phyloP scores from a whole-genome alignment of 495 filamentous ascomycete genomes.

The Hapsidospora chrysogenum region DNA sequence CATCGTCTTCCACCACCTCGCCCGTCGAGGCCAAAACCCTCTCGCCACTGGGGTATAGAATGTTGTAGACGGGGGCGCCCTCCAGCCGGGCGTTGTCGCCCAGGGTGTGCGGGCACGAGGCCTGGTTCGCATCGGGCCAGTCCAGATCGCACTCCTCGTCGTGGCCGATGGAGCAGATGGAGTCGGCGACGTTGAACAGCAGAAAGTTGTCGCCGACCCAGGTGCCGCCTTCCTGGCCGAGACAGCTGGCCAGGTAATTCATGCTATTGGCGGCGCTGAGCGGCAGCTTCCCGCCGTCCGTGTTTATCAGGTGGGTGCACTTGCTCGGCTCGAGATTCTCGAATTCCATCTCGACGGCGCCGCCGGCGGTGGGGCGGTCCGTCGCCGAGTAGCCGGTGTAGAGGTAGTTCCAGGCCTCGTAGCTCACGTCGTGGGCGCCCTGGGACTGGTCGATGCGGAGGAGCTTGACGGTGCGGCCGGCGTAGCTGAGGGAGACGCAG shows the following conservation, averaged over 20 bases:
- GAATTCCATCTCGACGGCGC: conserved; percentile 23
- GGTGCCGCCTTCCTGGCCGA: conserved; percentile 15
- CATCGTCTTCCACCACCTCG: conserved; percentile 15
- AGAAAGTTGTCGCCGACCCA: conserved; percentile 25
- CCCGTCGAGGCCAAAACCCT: conserved; percentile 19
- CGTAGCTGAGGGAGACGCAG: conserved; percentile 25
- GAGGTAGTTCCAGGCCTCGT: conserved; percentile 35
- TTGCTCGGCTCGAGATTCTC: conserved; percentile 16
- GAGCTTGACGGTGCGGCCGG: conserved; percentile 21
- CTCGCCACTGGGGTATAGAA: conserved; percentile 24
- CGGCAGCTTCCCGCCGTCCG: conserved; percentile 23
- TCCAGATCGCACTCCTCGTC: conserved; percentile 27
- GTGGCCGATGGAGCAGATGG: conserved; percentile 24
- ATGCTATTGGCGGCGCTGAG: conserved; percentile 33
- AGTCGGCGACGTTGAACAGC: conserved; percentile 27
- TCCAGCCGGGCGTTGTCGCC: conserved; percentile 18
- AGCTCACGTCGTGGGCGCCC: conserved; percentile 30
- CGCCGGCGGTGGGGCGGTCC: conserved; percentile 23
- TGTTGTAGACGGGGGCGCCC: conserved; percentile 25
- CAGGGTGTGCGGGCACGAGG: conserved; percentile 18
- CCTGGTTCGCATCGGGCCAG: conserved; percentile 28
- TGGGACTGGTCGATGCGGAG: conserved; percentile 28
- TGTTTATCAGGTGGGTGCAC: conserved; percentile 23
- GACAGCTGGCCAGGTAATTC: conserved; percentile 28
- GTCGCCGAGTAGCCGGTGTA: conserved; percentile 25